phyloP scores from a whole-genome alignment of 2,329 filamentous ascomycete genomes.

The Bimuria novae-zelandiae region DNA sequence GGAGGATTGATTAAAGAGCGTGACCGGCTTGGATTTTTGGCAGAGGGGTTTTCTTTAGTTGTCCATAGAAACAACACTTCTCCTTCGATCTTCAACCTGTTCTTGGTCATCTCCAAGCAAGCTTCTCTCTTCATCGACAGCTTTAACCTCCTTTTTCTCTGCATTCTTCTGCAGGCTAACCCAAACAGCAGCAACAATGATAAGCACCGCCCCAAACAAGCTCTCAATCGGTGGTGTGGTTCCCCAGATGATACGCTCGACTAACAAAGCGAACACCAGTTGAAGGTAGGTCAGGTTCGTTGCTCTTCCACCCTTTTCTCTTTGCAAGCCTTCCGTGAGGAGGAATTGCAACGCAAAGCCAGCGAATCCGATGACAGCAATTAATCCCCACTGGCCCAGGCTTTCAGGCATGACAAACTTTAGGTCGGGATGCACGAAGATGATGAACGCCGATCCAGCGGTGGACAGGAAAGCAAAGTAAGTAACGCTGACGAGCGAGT shows the following conservation, averaged over 20 bases:
- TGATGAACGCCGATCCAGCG: slow-evolving; percentile 63
- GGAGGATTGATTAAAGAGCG: too few species aligned
- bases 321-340: slow-evolving; percentile 72
- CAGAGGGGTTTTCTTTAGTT: background rate
- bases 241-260: slow-evolving; percentile 62
- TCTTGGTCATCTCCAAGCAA: slow-evolving; percentile 17
- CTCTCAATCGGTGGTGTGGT: slow-evolving; percentile 35
- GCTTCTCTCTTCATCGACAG: slow-evolving; percentile 27
- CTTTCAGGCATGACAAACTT: slow-evolving; percentile 60
- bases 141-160: slow-evolving; percentile 10
- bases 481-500: slow-evolving; percentile 79
- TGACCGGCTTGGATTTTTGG: background rate
- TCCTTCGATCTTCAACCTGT: background rate
- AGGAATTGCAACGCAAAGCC: slow-evolving; percentile 84
- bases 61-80: background rate
- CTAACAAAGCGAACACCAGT: slow-evolving; percentile 66
- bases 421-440: slow-evolving; percentile 60
- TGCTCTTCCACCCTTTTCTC: slow-evolving; percentile 65
- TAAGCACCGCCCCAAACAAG: slow-evolving; percentile 27
- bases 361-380: slow-evolving; percentile 68
- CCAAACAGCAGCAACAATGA: slow-evolving; percentile 33
- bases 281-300: slow-evolving; percentile 69
- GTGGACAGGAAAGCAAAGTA: slow-evolving; percentile 75
- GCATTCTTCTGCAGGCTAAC: slow-evolving; percentile 30
- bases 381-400: slow-evolving; percentile 65